These are phyloP conservation scores for Nemania bipapillata DNA, from an alignment of 2,329 filamentous ascomycete species.

Conservation along the genomic window DNA sequence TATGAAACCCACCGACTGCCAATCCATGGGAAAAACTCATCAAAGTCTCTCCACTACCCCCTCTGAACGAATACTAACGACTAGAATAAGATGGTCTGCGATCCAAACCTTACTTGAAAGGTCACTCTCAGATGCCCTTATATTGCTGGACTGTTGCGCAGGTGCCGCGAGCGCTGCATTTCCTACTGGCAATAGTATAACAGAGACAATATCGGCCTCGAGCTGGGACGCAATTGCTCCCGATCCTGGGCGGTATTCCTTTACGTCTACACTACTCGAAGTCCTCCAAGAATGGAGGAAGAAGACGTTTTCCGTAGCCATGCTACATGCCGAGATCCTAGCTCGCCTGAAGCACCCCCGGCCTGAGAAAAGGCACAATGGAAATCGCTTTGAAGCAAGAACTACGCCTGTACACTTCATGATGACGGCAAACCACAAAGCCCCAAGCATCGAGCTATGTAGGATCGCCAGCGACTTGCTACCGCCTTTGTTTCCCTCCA, in stretches of 20 bases:
- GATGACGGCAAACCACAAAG: conserved; percentile 70
- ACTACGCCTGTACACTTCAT: conserved; percentile 71
- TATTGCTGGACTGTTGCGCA: conserved; percentile 69
- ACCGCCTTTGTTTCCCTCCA: conserved; percentile 54
- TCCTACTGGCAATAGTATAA: conserved; percentile 67
- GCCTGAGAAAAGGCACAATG: conserved; percentile 67
- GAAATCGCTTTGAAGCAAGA: conserved; percentile 67
- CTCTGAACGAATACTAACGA: conserved; percentile 7
- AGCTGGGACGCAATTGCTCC: conserved; percentile 71
- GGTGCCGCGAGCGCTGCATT: conserved; percentile 70
- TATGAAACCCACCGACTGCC: conserved; percentile 27
- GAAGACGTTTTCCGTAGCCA: conserved; percentile 67
- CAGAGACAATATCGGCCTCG: conserved; percentile 70
- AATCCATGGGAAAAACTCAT: conserved; percentile 28
- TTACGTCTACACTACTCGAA: conserved; percentile 68
- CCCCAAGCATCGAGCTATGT: conserved; percentile 67
- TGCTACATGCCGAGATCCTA: conserved; percentile 69
- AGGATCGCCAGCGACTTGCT: conserved; percentile 52
- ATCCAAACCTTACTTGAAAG: conserved; percentile 69
- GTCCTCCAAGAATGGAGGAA: conserved; percentile 67
- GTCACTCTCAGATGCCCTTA: conserved; percentile 67
- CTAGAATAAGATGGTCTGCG: conserved; percentile 63
- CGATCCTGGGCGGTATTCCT: conserved; percentile 68
- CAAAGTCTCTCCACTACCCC: too few relatives aligned
- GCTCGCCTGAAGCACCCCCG: conserved; percentile 70